phyloP scores from a whole-genome alignment of 176 grass and related monocot genomes.

The Lolium rigidum region DNA sequence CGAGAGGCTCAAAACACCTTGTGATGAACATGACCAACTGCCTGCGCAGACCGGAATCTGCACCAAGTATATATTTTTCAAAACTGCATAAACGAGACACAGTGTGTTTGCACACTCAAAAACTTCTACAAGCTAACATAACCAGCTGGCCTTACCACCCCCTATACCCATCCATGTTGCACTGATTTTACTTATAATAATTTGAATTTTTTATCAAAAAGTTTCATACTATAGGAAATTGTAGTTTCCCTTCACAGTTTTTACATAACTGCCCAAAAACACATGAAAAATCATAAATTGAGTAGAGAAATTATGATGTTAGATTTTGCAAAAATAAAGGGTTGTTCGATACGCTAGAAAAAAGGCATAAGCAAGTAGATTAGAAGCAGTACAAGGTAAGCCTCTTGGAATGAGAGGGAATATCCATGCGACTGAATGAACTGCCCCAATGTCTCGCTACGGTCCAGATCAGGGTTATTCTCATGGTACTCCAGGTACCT shows the following conservation, averaged over 20 bases:
- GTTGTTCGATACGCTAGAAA: not conserved
- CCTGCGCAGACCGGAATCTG: constrained; percentile 14
- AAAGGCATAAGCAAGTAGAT: not conserved
- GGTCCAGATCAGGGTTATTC: not conserved
- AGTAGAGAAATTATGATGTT: not conserved
- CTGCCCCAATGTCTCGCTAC: not conserved
- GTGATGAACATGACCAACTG: not conserved
- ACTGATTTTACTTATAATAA: not conserved
- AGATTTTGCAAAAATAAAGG: not conserved
- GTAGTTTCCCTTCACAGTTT: not conserved
- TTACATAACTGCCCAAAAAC: not conserved
- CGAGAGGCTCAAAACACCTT: constrained; percentile 5
- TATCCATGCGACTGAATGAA: constrained; percentile 27
- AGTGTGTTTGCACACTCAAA: not conserved
- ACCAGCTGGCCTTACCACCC: not conserved
- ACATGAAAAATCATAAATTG: not conserved
- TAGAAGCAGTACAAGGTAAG: constrained; percentile 26
- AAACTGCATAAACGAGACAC: not conserved
- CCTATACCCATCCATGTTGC: not conserved
- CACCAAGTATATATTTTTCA: not conserved
- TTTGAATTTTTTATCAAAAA: not conserved
- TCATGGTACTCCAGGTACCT: constrained; percentile 20
- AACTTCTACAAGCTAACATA: not conserved
- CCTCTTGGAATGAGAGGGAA: constrained; percentile 1
- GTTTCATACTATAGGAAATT: not conserved